Conservation (phyloP, 2,329 filamentous ascomycete species). For the Onygenales sp. region DNA sequence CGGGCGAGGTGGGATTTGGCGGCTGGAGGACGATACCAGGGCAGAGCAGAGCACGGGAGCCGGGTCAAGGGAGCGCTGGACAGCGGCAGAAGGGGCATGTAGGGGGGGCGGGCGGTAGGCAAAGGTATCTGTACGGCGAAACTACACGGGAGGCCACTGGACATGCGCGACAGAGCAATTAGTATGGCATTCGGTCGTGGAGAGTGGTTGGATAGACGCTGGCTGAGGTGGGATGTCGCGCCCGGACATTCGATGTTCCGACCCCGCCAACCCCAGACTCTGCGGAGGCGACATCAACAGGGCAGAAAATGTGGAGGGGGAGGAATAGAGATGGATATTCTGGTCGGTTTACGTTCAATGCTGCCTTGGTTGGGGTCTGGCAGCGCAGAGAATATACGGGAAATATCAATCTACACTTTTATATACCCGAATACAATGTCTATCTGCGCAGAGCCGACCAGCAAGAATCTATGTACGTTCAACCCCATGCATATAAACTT, state of each 20-base stretch:
- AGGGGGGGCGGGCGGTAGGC: background rate
- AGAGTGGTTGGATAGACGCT: background rate
- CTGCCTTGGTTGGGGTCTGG: too few relatives aligned
- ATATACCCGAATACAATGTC: background rate
- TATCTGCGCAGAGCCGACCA: background rate
- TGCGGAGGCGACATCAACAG: background rate
- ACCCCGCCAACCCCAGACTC: constrained; percentile 1
- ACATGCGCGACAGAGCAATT: background rate
- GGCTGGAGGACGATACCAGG: background rate
- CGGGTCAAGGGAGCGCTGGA: background rate
- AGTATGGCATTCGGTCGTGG: background rate
- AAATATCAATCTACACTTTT: too few relatives aligned
- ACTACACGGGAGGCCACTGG: background rate
- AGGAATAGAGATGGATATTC: background rate
- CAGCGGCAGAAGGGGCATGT: background rate
- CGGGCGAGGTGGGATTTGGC: background rate
- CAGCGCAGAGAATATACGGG: too few relatives aligned
- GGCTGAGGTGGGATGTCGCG: constrained; percentile 1
- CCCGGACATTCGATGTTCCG: constrained; percentile 5
- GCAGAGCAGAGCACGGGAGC: background rate
- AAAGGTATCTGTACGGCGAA: background rate
- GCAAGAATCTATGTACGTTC: background rate
- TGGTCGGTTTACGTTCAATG: background rate
- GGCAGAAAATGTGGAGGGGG: background rate
- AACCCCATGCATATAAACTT: background rate